phyloP scores from a whole-genome alignment of 495 filamentous ascomycete genomes.

The Lindgomyces ingoldianus region DNA sequence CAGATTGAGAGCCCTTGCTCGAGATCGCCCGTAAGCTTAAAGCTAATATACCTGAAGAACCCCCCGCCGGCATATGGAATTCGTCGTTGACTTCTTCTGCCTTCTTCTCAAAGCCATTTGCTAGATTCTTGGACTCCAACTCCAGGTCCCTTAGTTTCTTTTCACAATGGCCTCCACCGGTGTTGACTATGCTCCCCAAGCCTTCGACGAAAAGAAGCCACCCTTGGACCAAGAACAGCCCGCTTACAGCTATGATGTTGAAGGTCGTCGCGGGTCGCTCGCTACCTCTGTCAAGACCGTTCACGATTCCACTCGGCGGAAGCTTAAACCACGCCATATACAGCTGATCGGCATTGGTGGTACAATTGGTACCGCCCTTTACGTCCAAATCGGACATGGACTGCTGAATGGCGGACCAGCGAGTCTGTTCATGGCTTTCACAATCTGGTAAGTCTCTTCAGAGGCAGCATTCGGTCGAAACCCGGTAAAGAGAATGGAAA shows the following conservation, averaged over 20 bases:
- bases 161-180: conserved; percentile 38
- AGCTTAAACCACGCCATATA: conserved; percentile 66
- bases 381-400: conserved; percentile 70
- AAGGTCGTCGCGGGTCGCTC: conserved; percentile 11
- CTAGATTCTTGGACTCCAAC: conserved; percentile 13
- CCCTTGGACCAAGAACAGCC: conserved; percentile 12
- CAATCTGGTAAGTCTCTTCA: conserved; percentile 69
- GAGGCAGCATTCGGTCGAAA: background rate
- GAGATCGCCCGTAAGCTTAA: conserved; percentile 11
- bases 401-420: conserved; percentile 72
- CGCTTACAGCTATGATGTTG: conserved; percentile 3
- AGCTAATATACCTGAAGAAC: background rate
- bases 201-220: conserved; percentile 6
- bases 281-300: conserved; percentile 37
- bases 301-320: conserved; percentile 57
- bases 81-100: conserved; percentile 28
- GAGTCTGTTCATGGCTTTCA: conserved; percentile 75
- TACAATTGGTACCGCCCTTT: conserved; percentile 78
- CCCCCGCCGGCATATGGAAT: conserved; percentile 25
- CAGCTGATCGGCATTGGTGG: conserved; percentile 77
- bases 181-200: conserved; percentile 28
- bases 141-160: conserved; percentile 1
- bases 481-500: background rate
- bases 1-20: conserved; percentile 3
- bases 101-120: conserved; percentile 31